A percentile compares a stretch with the other conserved stretches of the same genome.
Evolutionary conservation across 768 basidiomycete species (phyloP).

Genomic region (Pulveroboletus sp.): DNA sequence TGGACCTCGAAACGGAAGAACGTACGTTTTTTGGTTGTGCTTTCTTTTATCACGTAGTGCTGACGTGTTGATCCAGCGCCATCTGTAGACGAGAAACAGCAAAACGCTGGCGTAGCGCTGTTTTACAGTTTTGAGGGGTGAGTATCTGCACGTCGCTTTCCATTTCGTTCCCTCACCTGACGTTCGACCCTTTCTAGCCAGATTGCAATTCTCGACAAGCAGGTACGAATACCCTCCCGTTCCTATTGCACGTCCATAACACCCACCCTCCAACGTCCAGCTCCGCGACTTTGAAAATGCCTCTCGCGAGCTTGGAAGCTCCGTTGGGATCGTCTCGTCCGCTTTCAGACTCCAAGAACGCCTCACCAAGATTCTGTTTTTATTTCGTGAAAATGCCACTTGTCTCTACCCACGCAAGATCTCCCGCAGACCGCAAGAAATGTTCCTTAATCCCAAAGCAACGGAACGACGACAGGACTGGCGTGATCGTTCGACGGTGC

Average conservation of each 20-base stretch:
- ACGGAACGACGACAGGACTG: constrained; percentile 27
- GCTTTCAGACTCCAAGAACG: constrained; percentile 46
- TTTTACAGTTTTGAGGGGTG: constrained; percentile 45
- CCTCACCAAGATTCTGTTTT: constrained; percentile 42
- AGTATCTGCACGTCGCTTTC: constrained; percentile 2
- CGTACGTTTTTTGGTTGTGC: constrained; percentile 15
- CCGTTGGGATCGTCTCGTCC: constrained; percentile 51
- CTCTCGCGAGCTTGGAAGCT: constrained; percentile 50
- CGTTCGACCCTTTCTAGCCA: constrained; percentile 26
- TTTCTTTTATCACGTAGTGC: background rate
- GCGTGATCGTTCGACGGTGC: constrained; percentile 34
- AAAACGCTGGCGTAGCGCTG: constrained; percentile 39
- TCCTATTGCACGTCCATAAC: background rate
- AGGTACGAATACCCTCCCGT: constrained; percentile 26
- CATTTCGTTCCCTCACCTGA: background rate
- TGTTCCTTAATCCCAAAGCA: constrained; percentile 29
- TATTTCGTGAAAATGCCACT: constrained; percentile 52
- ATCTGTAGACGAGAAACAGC: constrained; percentile 44
- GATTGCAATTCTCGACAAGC: constrained; percentile 44
- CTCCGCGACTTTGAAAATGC: constrained; percentile 53
- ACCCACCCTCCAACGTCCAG: constrained; percentile 18
- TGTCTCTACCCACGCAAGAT: constrained; percentile 47
- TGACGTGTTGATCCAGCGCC: constrained; percentile 25
- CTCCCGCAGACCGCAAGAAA: constrained; percentile 32
- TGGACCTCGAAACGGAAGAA: constrained; percentile 36